phyloP scores from a whole-genome alignment of 257 asterid species.

The Cynanchum wilfordii region DNA sequence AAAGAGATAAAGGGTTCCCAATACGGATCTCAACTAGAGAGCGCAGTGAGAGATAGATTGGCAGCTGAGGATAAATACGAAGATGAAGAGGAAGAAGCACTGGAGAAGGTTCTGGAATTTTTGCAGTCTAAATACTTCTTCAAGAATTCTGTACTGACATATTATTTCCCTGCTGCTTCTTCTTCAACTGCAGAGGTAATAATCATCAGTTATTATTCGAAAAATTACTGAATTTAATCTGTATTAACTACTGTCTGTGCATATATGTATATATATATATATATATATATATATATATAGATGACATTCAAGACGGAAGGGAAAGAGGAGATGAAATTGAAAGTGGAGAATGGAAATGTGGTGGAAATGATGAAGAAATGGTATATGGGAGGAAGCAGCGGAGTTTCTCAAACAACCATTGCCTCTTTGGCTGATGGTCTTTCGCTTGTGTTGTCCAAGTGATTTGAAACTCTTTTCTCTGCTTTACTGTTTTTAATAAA shows the following conservation, averaged over 20 bases:
- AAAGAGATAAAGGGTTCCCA: constrained; percentile 97
- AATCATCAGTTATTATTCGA: not conserved
- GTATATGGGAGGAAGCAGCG: constrained; percentile 74
- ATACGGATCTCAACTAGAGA: constrained; percentile 77
- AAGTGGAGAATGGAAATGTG: constrained; percentile 74
- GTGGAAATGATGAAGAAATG: constrained; percentile 69
- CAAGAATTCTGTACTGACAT: constrained; percentile 49
- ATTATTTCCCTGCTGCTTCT: constrained; percentile 47
- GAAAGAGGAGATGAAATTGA: constrained; percentile 50
- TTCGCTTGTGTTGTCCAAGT: constrained; percentile 33
- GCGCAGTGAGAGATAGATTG: constrained; percentile 68
- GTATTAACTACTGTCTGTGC: too few relatives aligned
- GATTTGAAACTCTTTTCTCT: not conserved
- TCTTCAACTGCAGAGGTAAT: constrained; percentile 44
- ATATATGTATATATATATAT: too few relatives aligned
- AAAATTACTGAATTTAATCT: too few relatives aligned
- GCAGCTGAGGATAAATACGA: constrained; percentile 69
- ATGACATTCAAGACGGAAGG: constrained; percentile 53
- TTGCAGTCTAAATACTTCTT: constrained; percentile 72
- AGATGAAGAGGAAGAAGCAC: constrained; percentile 77
- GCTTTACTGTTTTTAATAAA: too few relatives aligned
- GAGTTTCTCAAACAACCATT: constrained; percentile 61
- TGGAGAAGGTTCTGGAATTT: constrained; percentile 52
- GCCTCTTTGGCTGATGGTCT: constrained; percentile 52
- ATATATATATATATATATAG: constrained; percentile 18